Conservation (phyloP, 1,139 yeast species). For the Suhomyces panamericanus region DNA sequence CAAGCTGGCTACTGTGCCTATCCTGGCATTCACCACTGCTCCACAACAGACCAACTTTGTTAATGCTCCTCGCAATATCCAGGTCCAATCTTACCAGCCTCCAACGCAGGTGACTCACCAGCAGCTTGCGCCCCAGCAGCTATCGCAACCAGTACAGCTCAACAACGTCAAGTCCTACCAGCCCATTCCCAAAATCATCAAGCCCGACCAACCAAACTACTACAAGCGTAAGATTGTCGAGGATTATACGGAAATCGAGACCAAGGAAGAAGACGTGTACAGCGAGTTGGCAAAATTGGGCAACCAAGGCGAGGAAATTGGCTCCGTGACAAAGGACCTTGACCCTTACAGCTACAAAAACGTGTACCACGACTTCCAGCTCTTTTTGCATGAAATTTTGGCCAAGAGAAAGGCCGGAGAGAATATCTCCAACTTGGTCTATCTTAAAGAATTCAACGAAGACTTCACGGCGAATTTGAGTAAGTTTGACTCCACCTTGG, state of each 20-base stretch:
- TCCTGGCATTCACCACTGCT: slow-evolving; percentile 10
- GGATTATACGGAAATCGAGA: slow-evolving; percentile 8
- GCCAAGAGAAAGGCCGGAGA: slow-evolving; percentile 21
- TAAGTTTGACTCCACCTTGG: slow-evolving; percentile 13
- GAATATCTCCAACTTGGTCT: slow-evolving; percentile 33
- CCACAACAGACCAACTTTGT: slow-evolving; percentile 2
- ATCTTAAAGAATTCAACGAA: slow-evolving; percentile 38
- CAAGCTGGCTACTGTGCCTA: slow-evolving; percentile 12
- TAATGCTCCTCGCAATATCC: slow-evolving; percentile 3
- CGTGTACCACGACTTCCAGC: slow-evolving; percentile 40
- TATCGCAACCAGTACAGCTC: slow-evolving; percentile 1
- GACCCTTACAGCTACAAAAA: slow-evolving; percentile 37
- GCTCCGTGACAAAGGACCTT: slow-evolving; percentile 14
- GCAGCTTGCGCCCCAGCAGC: not conserved
- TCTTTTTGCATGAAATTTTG: slow-evolving; percentile 32
- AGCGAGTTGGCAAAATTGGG: slow-evolving; percentile 18
- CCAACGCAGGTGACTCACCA: not conserved
- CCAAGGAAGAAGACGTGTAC: slow-evolving; percentile 16
- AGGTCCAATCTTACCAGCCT: slow-evolving; percentile 3
- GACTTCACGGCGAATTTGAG: slow-evolving; percentile 34
- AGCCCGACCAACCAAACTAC: slow-evolving; percentile 6
- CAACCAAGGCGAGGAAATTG: slow-evolving; percentile 15
- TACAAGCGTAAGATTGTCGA: slow-evolving; percentile 8
- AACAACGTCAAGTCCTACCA: slow-evolving; percentile 14
- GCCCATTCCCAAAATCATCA: slow-evolving; percentile 5